Evolutionary conservation across 345 rosid species (phyloP).

Genomic region (Ailanthus altissimus): DNA sequence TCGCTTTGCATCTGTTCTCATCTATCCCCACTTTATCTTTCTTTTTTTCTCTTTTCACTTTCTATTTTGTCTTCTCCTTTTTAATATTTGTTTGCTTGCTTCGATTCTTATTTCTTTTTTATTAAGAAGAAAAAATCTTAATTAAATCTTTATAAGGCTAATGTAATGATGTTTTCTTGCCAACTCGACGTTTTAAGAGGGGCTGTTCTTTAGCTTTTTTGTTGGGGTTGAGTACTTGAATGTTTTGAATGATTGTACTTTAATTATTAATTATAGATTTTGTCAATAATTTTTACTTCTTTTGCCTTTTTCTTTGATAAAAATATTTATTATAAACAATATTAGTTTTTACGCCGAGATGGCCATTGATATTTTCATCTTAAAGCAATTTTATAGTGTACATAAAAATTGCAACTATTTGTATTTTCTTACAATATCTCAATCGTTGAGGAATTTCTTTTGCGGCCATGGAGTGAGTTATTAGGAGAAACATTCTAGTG

Average conservation of each 20-base stretch:
- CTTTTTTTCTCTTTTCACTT: neutral
- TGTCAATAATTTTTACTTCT: neutral
- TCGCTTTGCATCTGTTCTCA: neutral
- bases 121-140: neutral
- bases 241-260: slow-evolving; percentile 4
- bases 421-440: neutral
- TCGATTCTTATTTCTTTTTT: neutral
- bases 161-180: slow-evolving; percentile 19
- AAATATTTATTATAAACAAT: neutral
- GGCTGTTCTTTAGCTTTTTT: neutral
- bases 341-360: neutral
- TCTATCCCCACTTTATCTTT: neutral
- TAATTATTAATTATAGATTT: neutral
- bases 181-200: neutral
- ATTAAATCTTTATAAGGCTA: slow-evolving; percentile 1
- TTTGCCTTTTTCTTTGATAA: neutral
- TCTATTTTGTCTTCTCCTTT: neutral
- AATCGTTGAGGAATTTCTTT: neutral
- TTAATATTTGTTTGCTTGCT: neutral
- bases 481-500: too few species aligned
- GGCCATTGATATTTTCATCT: neutral
- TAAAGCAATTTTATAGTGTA: too few species aligned
- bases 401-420: neutral
- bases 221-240: neutral
- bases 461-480: too few species aligned